Evolutionary conservation across 176 grass and related monocot genomes (phyloP), one percentile per base, ranked within the genome.

Genomic region (Melocanna baccifera): DNA sequence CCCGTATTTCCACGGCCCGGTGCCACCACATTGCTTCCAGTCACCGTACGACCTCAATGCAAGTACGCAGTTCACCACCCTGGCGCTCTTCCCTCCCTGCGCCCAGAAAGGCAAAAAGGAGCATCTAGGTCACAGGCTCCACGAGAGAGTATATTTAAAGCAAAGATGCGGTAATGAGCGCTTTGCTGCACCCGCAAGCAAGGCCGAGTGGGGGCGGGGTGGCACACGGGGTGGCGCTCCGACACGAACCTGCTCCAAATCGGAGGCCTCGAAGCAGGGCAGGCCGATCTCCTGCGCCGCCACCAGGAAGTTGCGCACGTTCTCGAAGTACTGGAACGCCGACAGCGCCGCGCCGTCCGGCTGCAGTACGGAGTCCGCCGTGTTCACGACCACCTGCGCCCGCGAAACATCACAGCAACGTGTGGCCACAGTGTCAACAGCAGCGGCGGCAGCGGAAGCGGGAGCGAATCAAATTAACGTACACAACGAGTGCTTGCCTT

Each of bases 321-420:
- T 99, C 92, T 99, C 96, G 86, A 99, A 99, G 86, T 99, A 99
- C 81, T 99, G 96, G 90, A 89, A 96, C 45, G 93, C 96, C n/a
- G 88, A 99, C 75, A 99, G 78, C 28, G 96, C 96, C n/a, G 96
- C 91, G 55, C 93, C 96, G 88, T 99, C 96, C 23, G 89, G 80
- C 77, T 94, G 94, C 75, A 94, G 87, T 67, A 96, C 79, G 41
- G 96, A 85, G 66, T 99, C 96, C n/a, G 91, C 91, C 37, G 89
- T 89, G 91, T 97, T 97, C 51, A 94, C 92, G 55, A 99, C 96
- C 71, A 99, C 96, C 96, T 99, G 55, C 47, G 61, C 51, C 65
- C 19, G 64, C 29, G 47, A 18, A 48, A 8, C 51, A 26, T 9
- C 43, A 65, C 16, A 73, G 29, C 62, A 74, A n/a, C 43, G 62